phyloP scores from a whole-genome alignment of 176 grass and related monocot species.

The Avena eriantha region DNA sequence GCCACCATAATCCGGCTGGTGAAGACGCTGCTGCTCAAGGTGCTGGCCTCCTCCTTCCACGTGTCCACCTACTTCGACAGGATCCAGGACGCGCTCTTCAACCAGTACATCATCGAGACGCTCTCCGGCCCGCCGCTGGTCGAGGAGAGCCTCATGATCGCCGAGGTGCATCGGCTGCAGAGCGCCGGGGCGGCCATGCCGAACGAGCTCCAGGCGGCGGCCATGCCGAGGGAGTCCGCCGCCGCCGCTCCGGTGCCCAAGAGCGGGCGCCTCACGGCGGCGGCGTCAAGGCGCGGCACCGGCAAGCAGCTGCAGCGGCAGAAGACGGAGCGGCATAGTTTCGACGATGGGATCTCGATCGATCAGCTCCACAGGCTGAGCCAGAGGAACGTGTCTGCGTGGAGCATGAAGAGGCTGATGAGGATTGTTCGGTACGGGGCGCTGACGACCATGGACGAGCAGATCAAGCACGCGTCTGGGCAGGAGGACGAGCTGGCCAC shows the following conservation, averaged over 20 bases:
- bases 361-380: slow-evolving; percentile 89
- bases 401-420: slow-evolving; percentile 97
- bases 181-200: slow-evolving; percentile 70
- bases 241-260: slow-evolving; percentile 32
- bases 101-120: slow-evolving; percentile 95
- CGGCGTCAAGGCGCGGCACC: slow-evolving; percentile 27
- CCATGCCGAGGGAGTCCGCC: slow-evolving; percentile 42
- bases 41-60: slow-evolving; percentile 92
- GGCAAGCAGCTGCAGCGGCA: slow-evolving; percentile 63
- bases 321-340: slow-evolving; percentile 39
- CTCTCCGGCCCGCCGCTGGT: slow-evolving; percentile 81
- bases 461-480: slow-evolving; percentile 49
- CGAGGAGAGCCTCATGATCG: slow-evolving; percentile 74
- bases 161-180: slow-evolving; percentile 82
- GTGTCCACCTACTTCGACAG: slow-evolving; percentile 98
- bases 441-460: slow-evolving; percentile 79
- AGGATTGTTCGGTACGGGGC: slow-evolving; percentile 84
- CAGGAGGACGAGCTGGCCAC: slow-evolving; percentile 66
- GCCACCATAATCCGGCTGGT: slow-evolving; percentile 78
- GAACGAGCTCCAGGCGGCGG: slow-evolving; percentile 54
- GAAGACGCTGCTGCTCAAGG: slow-evolving; percentile 93
- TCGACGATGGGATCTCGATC: slow-evolving; percentile 74
- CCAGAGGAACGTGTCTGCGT: slow-evolving; percentile 93
- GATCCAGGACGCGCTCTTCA: slow-evolving; percentile 95
- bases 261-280: slow-evolving; percentile 48